Evolutionary conservation across 176 grass and related monocot species (phyloP).

Genomic region (Raddia distichophylla): DNA sequence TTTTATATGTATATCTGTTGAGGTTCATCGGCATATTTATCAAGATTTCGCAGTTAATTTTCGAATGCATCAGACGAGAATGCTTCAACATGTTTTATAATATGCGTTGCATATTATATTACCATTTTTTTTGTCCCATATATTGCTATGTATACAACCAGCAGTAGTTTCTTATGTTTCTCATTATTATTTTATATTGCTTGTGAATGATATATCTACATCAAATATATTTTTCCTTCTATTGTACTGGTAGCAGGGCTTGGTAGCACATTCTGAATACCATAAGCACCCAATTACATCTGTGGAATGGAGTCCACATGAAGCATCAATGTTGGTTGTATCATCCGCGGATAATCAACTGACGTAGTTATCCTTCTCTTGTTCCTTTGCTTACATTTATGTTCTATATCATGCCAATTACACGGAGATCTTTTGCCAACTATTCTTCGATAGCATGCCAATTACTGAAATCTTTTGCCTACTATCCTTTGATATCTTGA

Average conservation of each 20-base stretch:
- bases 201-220: not conserved
- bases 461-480: not conserved
- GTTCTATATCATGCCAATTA: not conserved
- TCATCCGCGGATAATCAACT: constrained; percentile 84
- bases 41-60: too few species aligned
- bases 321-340: constrained; percentile 83
- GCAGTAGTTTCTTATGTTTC: not conserved
- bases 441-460: not conserved
- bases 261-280: constrained; percentile 80
- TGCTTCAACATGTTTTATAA: too few species aligned
- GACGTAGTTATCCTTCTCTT: constrained; percentile 45
- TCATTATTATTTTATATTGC: not conserved
- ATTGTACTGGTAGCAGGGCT: constrained; percentile 42
- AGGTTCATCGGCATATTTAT: too few species aligned
- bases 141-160: not conserved
- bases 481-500: not conserved
- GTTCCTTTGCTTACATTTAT: not conserved
- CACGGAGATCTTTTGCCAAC: not conserved
- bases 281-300: constrained; percentile 92
- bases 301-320: constrained; percentile 89
- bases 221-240: not conserved
- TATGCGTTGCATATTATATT: not conserved
- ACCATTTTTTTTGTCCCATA: not conserved
- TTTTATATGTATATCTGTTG: too few species aligned
- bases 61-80: too few species aligned